phyloP scores from a whole-genome alignment of 495 filamentous ascomycete species.

The Penicillium canescens region DNA sequence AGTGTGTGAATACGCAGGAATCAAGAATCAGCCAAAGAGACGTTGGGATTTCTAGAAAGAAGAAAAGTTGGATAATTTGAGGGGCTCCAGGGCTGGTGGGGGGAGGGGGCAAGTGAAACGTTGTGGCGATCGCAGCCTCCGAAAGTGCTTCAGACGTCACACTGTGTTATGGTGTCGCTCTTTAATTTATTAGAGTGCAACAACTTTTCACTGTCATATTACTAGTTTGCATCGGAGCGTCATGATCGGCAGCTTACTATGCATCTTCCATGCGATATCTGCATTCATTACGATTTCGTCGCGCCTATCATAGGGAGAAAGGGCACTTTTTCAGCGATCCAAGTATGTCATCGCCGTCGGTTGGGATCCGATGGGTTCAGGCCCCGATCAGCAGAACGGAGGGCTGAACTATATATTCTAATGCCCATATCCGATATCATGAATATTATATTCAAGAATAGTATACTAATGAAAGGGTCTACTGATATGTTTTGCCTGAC shows the following conservation, averaged over 20 bases:
- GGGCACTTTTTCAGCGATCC: not conserved
- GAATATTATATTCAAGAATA: too few species aligned
- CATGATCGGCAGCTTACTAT: conserved; percentile 4
- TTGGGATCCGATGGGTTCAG: not conserved
- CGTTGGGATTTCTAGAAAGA: conserved; percentile 3
- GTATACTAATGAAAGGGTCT: too few species aligned
- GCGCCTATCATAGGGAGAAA: conserved; percentile 4
- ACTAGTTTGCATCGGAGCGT: not conserved
- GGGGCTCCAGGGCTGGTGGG: conserved; percentile 6
- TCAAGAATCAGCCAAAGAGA: not conserved
- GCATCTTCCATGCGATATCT: conserved; percentile 5
- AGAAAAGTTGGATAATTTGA: not conserved
- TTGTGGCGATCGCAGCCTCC: conserved; percentile 7
- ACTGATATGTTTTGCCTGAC: too few species aligned
- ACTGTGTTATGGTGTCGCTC: not conserved
- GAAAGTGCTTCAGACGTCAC: conserved; percentile 6
- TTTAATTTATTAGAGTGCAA: conserved; percentile 4
- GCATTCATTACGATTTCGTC: not conserved
- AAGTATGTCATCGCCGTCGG: conserved; percentile 7
- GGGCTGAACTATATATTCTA: too few species aligned
- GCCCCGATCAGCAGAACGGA: not conserved
- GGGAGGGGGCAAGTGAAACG: conserved; percentile 6
- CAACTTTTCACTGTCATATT: conserved; percentile 8
- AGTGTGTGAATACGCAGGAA: not conserved
- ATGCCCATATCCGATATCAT: not conserved